Conservation (phyloP, 257 asterid species). For the Echites panduratus region DNA sequence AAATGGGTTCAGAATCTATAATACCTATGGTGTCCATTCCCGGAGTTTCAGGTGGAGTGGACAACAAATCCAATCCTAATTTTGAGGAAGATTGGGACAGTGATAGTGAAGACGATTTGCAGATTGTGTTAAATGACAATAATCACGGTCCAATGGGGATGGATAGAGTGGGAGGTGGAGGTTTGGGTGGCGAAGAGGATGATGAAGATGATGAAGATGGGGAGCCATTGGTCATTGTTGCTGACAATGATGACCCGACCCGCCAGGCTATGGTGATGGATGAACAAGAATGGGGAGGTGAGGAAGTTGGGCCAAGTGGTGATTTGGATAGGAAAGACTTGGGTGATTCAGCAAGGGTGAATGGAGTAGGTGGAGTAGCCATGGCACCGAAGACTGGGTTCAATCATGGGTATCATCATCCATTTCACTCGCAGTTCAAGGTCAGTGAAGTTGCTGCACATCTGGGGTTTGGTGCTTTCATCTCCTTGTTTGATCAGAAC, state of each 20-base stretch:
- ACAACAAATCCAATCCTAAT: conserved; percentile 32
- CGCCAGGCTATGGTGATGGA: conserved; percentile 48
- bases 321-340: conserved; percentile 74
- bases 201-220: conserved; percentile 75
- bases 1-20: conserved; percentile 20
- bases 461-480: conserved; percentile 32
- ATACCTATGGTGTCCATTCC: conserved; percentile 47
- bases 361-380: conserved; percentile 50
- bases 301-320: conserved; percentile 47
- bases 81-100: conserved; percentile 61
- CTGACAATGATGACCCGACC: conserved; percentile 51
- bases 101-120: conserved; percentile 71
- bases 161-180: conserved; percentile 40
- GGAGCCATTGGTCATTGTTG: conserved; percentile 73
- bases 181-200: conserved; percentile 29
- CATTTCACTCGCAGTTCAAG: conserved; percentile 89
- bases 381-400: conserved; percentile 59
- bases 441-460: conserved; percentile 63
- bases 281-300: conserved; percentile 68
- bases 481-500: conserved; percentile 64
- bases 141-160: conserved; percentile 49
- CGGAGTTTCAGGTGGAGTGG: conserved; percentile 49
- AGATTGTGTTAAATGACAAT: conserved; percentile 66
- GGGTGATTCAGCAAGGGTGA: conserved; percentile 50
- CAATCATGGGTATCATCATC: conserved; percentile 64